A percentile compares a stretch with the other conserved stretches of the same genome.
Conservation (phyloP, 176 grass and related monocot species). For the Bromus sterilis region DNA sequence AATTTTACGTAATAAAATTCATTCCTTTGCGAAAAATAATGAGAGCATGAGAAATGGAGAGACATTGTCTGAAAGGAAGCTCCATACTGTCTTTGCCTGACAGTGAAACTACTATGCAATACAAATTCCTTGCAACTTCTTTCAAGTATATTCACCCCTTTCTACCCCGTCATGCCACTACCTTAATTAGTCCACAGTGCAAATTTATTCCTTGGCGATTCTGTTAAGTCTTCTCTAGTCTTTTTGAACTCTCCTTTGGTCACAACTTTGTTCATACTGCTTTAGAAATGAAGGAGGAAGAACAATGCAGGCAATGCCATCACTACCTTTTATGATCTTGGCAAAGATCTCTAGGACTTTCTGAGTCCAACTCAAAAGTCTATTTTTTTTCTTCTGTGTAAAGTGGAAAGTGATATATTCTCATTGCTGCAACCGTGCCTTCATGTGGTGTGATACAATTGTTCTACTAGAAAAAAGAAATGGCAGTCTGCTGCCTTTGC, state of each 20-base stretch:
- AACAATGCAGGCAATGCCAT: constrained; percentile 7
- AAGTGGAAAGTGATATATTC: constrained; percentile 23
- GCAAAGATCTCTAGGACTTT: constrained; percentile 20
- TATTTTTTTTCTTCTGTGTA: not conserved
- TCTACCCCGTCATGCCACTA: not conserved
- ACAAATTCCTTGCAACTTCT: constrained; percentile 14
- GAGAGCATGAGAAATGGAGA: not conserved
- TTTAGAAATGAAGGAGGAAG: constrained; percentile 18
- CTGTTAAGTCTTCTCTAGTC: constrained; percentile 7
- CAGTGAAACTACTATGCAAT: not conserved
- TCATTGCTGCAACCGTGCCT: constrained; percentile 6
- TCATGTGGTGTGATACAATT: constrained; percentile 23
- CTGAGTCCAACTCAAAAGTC: constrained; percentile 12
- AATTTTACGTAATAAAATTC: no score
- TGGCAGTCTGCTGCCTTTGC: not conserved
- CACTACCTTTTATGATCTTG: not conserved
- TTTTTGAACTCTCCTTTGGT: constrained; percentile 15
- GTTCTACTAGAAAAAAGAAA: not conserved
- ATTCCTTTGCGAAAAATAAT: no score
- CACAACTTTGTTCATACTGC: constrained; percentile 4
- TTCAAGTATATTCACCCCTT: not conserved
- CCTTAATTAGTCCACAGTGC: not conserved
- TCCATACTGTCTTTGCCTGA: constrained; percentile 1
- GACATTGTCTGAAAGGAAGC: constrained; percentile 18
- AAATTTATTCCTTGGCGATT: constrained; percentile 16